These are phyloP conservation scores for Tuber microsphaerosporum DNA, from an alignment of 495 filamentous ascomycete genomes.

Conservation along the genomic window DNA sequence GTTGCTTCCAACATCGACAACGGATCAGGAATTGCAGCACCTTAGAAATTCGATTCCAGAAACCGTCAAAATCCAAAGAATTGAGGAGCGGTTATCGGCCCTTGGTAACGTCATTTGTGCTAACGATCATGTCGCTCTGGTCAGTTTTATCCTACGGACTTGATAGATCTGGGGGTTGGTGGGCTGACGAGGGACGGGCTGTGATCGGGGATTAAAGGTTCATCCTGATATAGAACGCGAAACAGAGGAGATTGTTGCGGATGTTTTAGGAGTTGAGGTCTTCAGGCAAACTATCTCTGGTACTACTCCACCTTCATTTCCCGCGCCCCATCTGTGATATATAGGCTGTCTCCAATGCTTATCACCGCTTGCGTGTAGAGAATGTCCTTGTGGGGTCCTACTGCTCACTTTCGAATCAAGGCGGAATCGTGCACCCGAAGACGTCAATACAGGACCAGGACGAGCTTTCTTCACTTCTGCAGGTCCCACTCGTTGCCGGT, in stretches of 20 bases:
- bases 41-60: constrained; percentile 90
- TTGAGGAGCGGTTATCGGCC: constrained; percentile 93
- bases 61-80: constrained; percentile 77
- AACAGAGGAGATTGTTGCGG: constrained; percentile 91
- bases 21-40: constrained; percentile 96
- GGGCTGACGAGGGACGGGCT: neutral
- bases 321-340: neutral
- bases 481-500: constrained; percentile 91
- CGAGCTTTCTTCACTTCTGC: constrained; percentile 84
- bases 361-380: constrained; percentile 51
- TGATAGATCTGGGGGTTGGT: neutral
- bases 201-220: constrained; percentile 9
- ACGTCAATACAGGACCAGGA: constrained; percentile 95
- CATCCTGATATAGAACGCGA: constrained; percentile 97
- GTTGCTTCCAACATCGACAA: constrained; percentile 88
- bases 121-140: constrained; percentile 93
- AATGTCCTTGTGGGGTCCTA: constrained; percentile 94
- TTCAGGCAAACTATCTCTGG: constrained; percentile 81
- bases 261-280: constrained; percentile 93
- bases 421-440: constrained; percentile 94
- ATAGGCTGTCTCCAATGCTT: neutral
- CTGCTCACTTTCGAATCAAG: constrained; percentile 92
- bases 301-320: neutral
- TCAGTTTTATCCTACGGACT: constrained; percentile 40
- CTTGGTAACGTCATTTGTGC: constrained; percentile 93